Evolutionary conservation across 2,329 filamentous ascomycete genomes (phyloP).

Genomic region (Neonectria faginata): DNA sequence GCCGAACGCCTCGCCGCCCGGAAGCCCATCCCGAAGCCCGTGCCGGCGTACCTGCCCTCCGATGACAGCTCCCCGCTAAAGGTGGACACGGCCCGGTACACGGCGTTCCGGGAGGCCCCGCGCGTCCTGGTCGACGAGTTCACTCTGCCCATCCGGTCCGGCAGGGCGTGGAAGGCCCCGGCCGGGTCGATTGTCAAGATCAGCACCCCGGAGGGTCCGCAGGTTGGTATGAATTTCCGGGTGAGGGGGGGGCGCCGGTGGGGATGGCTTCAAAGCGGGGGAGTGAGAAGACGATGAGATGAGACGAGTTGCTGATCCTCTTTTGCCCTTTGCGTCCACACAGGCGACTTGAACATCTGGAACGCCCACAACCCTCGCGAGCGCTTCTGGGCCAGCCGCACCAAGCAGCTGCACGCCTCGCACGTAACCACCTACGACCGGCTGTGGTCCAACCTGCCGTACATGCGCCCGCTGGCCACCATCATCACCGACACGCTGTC

Average conservation of each 20-base stretch:
- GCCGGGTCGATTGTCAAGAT: constrained; percentile 77
- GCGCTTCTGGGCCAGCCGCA: constrained; percentile 84
- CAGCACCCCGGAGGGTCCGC: constrained; percentile 80
- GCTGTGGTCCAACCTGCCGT: constrained; percentile 83
- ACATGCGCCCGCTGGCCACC: constrained; percentile 79
- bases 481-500: constrained; percentile 76
- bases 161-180: constrained; percentile 77
- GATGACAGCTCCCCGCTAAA: constrained; percentile 55
- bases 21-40: constrained; percentile 59
- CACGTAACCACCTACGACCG: constrained; percentile 79
- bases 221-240: constrained; percentile 66
- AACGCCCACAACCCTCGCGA: constrained; percentile 81
- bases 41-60: constrained; percentile 62
- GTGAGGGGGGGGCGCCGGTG: not conserved
- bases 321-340: not conserved
- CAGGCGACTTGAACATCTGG: constrained; percentile 85
- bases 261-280: not conserved
- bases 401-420: constrained; percentile 80
- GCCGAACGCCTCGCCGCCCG: constrained; percentile 57
- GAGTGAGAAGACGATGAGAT: constrained; percentile 1
- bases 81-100: constrained; percentile 65
- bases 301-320: constrained; percentile 13
- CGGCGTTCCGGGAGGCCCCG: constrained; percentile 66
- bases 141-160: constrained; percentile 78
- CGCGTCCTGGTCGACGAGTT: constrained; percentile 63